A percentile compares a stretch with the other conserved stretches of the same genome.
These are phyloP conservation scores for Oidiodendron maius DNA, from an alignment of 495 filamentous ascomycete species.

Conservation along the genomic window DNA sequence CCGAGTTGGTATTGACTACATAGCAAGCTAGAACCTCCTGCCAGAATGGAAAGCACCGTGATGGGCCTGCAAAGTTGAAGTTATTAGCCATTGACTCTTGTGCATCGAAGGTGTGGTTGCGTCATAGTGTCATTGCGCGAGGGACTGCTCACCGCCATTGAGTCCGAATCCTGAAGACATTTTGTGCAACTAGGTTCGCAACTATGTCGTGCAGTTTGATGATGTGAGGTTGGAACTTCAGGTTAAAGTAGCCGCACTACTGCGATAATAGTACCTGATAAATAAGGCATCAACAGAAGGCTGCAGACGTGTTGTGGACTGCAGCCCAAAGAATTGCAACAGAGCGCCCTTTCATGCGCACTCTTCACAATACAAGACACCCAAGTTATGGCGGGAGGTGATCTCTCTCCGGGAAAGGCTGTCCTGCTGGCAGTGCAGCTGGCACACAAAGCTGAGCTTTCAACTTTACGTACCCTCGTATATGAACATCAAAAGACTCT, in stretches of 20 bases:
- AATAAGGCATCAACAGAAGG: constrained; percentile 3
- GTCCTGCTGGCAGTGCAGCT: constrained; percentile 59
- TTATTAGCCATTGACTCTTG: constrained; percentile 14
- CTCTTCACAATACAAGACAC: not conserved
- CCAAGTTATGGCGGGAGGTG: constrained; percentile 13
- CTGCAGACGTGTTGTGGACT: too few relatives aligned
- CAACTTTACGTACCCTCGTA: constrained; percentile 55
- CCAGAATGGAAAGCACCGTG: constrained; percentile 98
- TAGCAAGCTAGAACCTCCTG: constrained; percentile 89
- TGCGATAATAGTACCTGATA: constrained; percentile 7
- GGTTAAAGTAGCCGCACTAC: not conserved
- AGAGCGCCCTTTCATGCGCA: not conserved
- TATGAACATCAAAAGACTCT: constrained; percentile 43
- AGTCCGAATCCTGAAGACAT: constrained; percentile 84
- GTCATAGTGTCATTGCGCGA: not conserved
- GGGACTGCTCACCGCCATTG: constrained; percentile 57
- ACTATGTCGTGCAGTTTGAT: constrained; percentile 8
- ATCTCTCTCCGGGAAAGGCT: constrained; percentile 42
- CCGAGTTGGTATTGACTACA: constrained; percentile 69
- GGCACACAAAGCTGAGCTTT: constrained; percentile 51
- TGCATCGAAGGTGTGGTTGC: not conserved
- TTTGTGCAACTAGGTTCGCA: constrained; percentile 28
- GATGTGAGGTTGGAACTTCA: constrained; percentile 14
- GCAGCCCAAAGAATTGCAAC: too few relatives aligned
- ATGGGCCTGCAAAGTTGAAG: constrained; percentile 53